Conservation (phyloP, 2,329 filamentous ascomycete species). For the Claviceps capensis region DNA sequence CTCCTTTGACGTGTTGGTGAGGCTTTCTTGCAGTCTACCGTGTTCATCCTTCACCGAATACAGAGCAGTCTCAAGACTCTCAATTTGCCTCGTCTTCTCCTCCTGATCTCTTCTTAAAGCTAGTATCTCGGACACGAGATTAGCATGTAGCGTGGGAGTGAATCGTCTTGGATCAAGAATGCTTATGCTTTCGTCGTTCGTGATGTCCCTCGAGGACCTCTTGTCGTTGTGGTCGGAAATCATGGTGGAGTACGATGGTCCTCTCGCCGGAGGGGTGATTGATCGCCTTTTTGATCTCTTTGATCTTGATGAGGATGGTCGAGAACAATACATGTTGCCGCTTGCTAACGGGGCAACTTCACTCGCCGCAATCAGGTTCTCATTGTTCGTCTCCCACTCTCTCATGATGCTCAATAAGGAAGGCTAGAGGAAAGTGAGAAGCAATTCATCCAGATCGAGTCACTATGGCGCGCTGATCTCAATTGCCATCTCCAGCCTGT, state of each 20-base stretch:
- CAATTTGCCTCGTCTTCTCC: constrained; percentile 75
- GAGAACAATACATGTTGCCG: constrained; percentile 53
- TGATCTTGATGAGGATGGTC: constrained; percentile 52
- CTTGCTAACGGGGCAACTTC: constrained; percentile 49
- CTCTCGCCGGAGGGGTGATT: constrained; percentile 44
- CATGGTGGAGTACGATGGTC: constrained; percentile 44
- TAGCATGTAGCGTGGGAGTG: constrained; percentile 89
- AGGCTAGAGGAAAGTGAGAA: neutral
- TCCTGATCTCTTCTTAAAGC: constrained; percentile 79
- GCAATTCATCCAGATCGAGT: neutral
- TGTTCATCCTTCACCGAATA: constrained; percentile 61
- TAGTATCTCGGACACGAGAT: constrained; percentile 86
- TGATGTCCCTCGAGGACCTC: constrained; percentile 42
- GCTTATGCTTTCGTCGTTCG: constrained; percentile 53
- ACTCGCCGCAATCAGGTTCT: constrained; percentile 35
- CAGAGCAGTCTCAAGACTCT: constrained; percentile 64
- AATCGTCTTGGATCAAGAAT: constrained; percentile 83
- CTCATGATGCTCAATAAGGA: constrained; percentile 27
- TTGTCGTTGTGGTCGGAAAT: constrained; percentile 28
- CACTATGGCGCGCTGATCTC: neutral
- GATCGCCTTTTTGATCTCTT: constrained; percentile 48
- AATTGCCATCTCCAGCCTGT: neutral
- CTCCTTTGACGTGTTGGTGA: constrained; percentile 58
- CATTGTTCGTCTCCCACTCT: constrained; percentile 50
- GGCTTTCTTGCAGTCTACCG: constrained; percentile 50